Evolutionary conservation across 1,284 basidiomycete species (phyloP).

Genomic region (Tilletiaria anomala): DNA sequence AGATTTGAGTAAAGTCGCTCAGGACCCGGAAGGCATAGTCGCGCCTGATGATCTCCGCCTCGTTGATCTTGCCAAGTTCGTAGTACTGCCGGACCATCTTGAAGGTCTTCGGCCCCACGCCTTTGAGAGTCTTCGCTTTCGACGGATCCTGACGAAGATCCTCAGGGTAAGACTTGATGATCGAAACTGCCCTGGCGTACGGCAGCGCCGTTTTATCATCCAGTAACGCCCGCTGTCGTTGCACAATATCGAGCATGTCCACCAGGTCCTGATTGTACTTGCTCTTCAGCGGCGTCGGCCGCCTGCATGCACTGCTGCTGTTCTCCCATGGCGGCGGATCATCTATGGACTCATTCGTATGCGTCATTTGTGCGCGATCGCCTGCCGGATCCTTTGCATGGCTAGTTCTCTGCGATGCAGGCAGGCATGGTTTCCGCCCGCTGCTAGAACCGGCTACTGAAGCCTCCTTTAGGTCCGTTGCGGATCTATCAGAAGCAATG

Average conservation of each 20-base stretch:
- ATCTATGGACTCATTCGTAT: neutral
- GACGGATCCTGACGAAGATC: conserved; percentile 8
- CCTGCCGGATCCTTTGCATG: neutral
- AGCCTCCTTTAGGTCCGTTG: neutral
- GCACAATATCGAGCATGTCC: conserved; percentile 22
- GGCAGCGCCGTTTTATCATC: conserved; percentile 27
- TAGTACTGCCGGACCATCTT: conserved; percentile 22
- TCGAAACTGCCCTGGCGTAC: conserved; percentile 28
- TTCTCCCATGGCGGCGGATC: conserved; percentile 11
- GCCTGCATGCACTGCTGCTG: conserved; percentile 16
- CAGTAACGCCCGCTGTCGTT: conserved; percentile 21
- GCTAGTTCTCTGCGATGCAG: too few relatives aligned
- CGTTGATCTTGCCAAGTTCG: conserved; percentile 13
- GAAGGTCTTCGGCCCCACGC: conserved; percentile 28
- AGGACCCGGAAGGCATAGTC: conserved; percentile 22
- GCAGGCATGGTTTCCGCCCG: neutral
- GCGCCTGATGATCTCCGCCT: conserved; percentile 20
- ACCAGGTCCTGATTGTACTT: conserved; percentile 24
- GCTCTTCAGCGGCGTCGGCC: conserved; percentile 22
- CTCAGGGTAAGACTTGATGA: conserved; percentile 27
- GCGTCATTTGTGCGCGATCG: neutral
- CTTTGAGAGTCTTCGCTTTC: conserved; percentile 19
- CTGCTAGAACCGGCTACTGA: neutral
- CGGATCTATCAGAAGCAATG: neutral
- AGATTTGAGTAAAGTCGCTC: conserved; percentile 20